Evolutionary conservation across 805 yeast species (phyloP), one percentile per base, ranked within the genome.

Genomic region (Tetrapisispora arboricola): DNA sequence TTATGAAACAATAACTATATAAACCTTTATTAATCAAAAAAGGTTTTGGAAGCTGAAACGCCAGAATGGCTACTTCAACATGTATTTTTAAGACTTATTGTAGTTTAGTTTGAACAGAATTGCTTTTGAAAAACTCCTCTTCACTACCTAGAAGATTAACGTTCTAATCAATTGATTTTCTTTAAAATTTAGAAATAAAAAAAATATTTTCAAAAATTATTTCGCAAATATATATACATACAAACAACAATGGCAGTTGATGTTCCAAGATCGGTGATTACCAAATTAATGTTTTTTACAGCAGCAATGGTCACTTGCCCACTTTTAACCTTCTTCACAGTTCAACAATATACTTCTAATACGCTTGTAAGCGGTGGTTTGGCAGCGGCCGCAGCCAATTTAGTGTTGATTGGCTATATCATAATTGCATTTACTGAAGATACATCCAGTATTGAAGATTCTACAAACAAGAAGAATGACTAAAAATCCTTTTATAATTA

Each of bases 311-410:
- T 84, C 39, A 61, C 73, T 19, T 68, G 77, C 37, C 94, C 94
- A 19, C 53, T 84, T 46, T 40, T 71, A 21, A 65, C 81, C 1
- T 84, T 84, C 60, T 84, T 84, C 57, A 45, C 63, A 1, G 58
- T 70, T 13, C 80, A 76, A 49, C 70, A 68, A 49, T 43, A 41
- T 16, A 50, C 57, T 7, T 38, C 49, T 15, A 82, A 74, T 51
- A 73, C 87, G 1, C 60, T 83, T 12, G 64, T 80, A 11, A 78
- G 85, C 38, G 94, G 94, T 32, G 92, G 92, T 3, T 54, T 78
- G n/a, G 85, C 88, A 28, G 92, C 92, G 2, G 67, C 75, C 15
- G 74, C 75, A 42, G 92, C 92, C 21, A 84, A 84, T 54, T 62
- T 78, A 6, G 92, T 84, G 17, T 64, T 84, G 48, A 73, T 83